Base-by-base conservation (phyloP, 179 eudicot genomes). In the Silene coronaria region DNA sequence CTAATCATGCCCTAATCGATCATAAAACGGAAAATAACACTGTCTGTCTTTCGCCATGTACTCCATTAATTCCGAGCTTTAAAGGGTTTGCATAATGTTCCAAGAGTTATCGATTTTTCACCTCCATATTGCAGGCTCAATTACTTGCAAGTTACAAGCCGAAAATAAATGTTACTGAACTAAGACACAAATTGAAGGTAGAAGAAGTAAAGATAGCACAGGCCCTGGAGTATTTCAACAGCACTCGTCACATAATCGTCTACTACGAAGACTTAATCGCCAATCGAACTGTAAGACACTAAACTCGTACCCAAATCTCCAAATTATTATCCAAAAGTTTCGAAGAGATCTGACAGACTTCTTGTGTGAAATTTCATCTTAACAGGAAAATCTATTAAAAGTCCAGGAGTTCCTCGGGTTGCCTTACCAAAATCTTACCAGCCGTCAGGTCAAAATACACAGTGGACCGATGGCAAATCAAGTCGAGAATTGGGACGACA, bases 381-480 rank as follows among this genome's bases (percentile, higher is more conserved):
- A 11, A 34, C 70, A 70, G 82, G 76, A 62, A 55, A 75, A 70
- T 24, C 60, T 80, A 34, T 53, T 42, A 14, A 65, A 80, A 13
- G 79, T 75, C 22, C 79, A 80, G 27, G 76, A 63, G 32, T 80
- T 80, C 55, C 79, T 80, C 45, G 16, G 21, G 13, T 11, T 80
- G 42, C 76, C 82, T 36, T 38, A 21, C 72, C 64, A 76, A 53
- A 75, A 75, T 55, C 76, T 80, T 2, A 70, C 65, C 9, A 75
- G 80, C 23, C 65, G 80, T 77, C 80, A 80, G n/a, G 73, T 80
- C 1, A 80, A 80, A 51, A 75, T 80, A 75, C 82, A 80, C 68
- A 42, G 55, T 12, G 79, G 82, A 61, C 79, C 79, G 24, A 10
- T 76, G 72, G 61, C 73, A 2, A 58, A 30, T 10, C 79, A 80